Conservation (phyloP, 805 yeast species). For the Yamadazyma insecticola region DNA sequence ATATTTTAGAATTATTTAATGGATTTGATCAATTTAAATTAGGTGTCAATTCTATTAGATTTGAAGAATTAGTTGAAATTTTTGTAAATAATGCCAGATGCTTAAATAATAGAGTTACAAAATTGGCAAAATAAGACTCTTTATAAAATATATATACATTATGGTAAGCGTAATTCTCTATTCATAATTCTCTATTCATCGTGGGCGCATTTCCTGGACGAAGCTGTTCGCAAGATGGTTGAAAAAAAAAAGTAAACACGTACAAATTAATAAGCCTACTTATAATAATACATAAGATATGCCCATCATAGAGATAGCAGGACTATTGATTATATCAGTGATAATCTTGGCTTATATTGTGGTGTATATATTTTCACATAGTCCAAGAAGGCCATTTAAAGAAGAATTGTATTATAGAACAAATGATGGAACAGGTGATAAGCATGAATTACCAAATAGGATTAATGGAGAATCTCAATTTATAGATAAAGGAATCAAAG, state of each 20-base stretch:
- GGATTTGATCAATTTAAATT: conserved; percentile 38
- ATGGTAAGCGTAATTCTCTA: no score
- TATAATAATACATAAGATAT: no score
- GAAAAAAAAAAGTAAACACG: conserved; percentile 1
- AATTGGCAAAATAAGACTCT: conserved; percentile 24
- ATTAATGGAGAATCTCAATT: conserved; percentile 16
- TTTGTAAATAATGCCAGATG: conserved; percentile 41
- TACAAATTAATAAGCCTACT: not conserved
- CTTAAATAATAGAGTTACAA: conserved; percentile 41
- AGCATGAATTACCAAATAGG: conserved; percentile 30
- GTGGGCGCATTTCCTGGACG: no score
- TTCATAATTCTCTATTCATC: no score
- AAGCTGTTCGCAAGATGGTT: conserved; percentile 1
- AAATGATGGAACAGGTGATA: conserved; percentile 26
- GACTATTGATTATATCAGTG: not conserved
- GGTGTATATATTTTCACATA: conserved; percentile 52
- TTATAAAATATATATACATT: conserved; percentile 1
- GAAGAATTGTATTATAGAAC: conserved; percentile 55
- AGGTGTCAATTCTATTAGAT: conserved; percentile 34
- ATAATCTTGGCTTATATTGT: conserved; percentile 29
- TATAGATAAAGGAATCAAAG: conserved; percentile 37
- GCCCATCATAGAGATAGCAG: no score
- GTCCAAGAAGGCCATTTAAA: conserved; percentile 51
- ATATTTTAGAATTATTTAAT: conserved; percentile 32
- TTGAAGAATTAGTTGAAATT: conserved; percentile 43